Evolutionary conservation across 1,284 basidiomycete species (phyloP), one percentile per base, ranked within the genome.

Genomic region (Apiotrichum sp.): DNA sequence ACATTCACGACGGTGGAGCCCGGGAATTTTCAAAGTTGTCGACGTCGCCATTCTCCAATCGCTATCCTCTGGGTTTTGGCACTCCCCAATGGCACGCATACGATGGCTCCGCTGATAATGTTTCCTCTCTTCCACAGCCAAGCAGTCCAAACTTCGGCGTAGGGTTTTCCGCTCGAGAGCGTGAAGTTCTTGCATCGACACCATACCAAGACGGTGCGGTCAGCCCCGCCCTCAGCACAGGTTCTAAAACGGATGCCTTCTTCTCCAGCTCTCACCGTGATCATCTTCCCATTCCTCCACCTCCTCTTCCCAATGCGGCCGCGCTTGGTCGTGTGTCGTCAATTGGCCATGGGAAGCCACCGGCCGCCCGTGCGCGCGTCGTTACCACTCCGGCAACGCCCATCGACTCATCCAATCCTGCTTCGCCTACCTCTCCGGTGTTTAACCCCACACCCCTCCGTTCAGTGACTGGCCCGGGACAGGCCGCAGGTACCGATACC

Each of bases 221-320:
- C 16, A 55, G 55, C 9, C 71, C 72, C 1, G 63, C 72, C 3
- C 51, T 68, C 10, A 68, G 65, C 33, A 22, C 67, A 10, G 57
- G 63, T 36, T 70, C 68, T 10, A 69, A 67, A 52, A 75, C 68
- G 6, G 72, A 74, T 43, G 52, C 70, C 2, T 74, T 74, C 63
- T 74, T 74, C 54, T 57, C 66, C 2, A 45, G 58, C 6, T 55
- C 57, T 35, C 44, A 50, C 29, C 48, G 48, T 9, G 59, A 64
- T 47, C 48, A 55, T 7, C 53, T 73, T n/a, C 71, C 71, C 10
- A 50, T 63, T 13, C 71, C 71, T 0, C 71, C 70, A 1, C 62
- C 35, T 56, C 61, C 70, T 6, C 11, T 50, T 1, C 8, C 48
- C 11, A 50, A 14, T 31, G 47, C 36, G 6, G 9, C 46, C 8